phyloP scores from a whole-genome alignment of 768 basidiomycete genomes.

The Trametes cinnabarina region DNA sequence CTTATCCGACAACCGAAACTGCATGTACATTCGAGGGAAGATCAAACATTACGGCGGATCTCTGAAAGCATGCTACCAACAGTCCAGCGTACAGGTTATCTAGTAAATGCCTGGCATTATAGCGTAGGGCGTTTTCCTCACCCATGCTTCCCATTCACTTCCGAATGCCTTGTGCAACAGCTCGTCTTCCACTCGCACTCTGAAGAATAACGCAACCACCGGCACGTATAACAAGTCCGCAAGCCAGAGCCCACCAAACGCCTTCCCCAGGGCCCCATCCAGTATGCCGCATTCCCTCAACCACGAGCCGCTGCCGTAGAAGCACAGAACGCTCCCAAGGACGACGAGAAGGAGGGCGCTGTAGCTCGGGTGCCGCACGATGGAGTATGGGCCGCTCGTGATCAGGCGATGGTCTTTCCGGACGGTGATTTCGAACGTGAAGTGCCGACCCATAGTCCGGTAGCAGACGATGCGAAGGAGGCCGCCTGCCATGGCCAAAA shows the following conservation, averaged over 20 bases:
- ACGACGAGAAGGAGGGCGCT: slow-evolving; percentile 10
- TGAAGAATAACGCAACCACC: slow-evolving; percentile 1
- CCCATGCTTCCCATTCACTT: slow-evolving; percentile 23
- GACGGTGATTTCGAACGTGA: slow-evolving; percentile 31
- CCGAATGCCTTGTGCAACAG: slow-evolving; percentile 20
- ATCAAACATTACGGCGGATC: background rate
- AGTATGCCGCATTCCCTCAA: slow-evolving; percentile 16
- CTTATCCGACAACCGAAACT: too few species aligned
- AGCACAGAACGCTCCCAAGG: slow-evolving; percentile 8
- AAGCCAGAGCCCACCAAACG: slow-evolving; percentile 2
- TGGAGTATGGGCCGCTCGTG: slow-evolving; percentile 29
- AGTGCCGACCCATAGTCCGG: slow-evolving; percentile 26
- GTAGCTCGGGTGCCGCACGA: slow-evolving; percentile 32
- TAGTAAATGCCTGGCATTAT: slow-evolving; percentile 17
- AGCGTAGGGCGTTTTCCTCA: slow-evolving; percentile 17
- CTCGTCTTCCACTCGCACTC: slow-evolving; percentile 18
- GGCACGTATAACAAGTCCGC: slow-evolving; percentile 8
- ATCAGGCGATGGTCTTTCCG: slow-evolving; percentile 27
- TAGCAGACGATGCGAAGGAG: slow-evolving; percentile 21
- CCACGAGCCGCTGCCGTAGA: slow-evolving; percentile 19
- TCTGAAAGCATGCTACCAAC: background rate
- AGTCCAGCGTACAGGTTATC: background rate
- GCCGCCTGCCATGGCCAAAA: slow-evolving; percentile 12
- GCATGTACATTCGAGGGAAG: background rate
- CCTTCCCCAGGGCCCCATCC: slow-evolving; percentile 6